phyloP scores from a whole-genome alignment of 2,329 filamentous ascomycete genomes.

The Xylariaceae sp. region DNA sequence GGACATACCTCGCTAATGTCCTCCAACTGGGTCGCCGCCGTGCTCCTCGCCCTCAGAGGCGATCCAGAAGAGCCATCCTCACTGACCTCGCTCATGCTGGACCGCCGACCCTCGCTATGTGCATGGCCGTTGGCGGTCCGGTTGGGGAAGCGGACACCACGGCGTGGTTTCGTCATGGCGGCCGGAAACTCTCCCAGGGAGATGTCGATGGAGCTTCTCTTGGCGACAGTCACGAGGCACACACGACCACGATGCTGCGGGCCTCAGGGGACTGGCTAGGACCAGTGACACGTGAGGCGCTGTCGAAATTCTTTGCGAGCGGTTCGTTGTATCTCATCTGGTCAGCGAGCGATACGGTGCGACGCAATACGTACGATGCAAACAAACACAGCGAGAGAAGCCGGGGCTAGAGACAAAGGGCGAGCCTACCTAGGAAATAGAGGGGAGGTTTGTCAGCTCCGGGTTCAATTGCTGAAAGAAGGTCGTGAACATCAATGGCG shows the following conservation, averaged over 20 bases:
- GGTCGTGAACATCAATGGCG: no score
- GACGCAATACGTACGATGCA: no score
- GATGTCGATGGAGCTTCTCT: not conserved
- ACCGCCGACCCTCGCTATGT: conserved; percentile 54
- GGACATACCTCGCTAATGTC: conserved; percentile 38
- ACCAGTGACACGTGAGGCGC: not conserved
- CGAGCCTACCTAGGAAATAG: no score
- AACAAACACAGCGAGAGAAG: no score
- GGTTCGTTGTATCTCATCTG: not conserved
- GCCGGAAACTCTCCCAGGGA: not conserved
- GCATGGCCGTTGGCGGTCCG: conserved; percentile 44
- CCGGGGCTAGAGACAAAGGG: no score
- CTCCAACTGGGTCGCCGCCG: conserved; percentile 30
- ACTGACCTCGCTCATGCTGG: conserved; percentile 68
- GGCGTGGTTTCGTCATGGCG: conserved; percentile 38
- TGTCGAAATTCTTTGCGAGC: not conserved
- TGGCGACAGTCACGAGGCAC: not conserved
- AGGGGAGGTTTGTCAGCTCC: no score
- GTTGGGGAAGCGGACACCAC: conserved; percentile 54
- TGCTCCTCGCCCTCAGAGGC: conserved; percentile 30
- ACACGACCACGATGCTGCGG: not conserved
- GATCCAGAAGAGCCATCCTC: conserved; percentile 48
- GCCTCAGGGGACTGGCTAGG: not conserved
- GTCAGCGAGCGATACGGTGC: no score
- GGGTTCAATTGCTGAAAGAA: no score